A percentile compares a stretch with the other conserved stretches of the same genome.
phyloP scores from a whole-genome alignment of 148 eudicot genomes.

The Salicornia ramosissima region DNA sequence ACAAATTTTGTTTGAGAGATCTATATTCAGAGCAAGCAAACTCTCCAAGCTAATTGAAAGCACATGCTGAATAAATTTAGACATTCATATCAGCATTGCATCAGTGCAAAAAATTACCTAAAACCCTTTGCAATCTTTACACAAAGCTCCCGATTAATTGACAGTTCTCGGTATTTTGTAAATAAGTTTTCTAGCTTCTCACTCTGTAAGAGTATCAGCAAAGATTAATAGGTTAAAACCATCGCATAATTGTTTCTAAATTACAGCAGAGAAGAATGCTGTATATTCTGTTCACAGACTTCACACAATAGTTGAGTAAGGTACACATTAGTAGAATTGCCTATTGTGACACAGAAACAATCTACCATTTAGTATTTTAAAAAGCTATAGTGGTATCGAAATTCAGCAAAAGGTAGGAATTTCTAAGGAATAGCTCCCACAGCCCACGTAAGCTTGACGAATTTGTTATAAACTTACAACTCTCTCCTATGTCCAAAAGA shows the following conservation, averaged over 20 bases:
- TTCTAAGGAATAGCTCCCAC: too few species aligned
- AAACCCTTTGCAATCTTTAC: slow-evolving; percentile 46
- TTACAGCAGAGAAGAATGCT: not conserved
- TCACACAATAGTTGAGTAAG: not conserved
- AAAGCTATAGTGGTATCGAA: not conserved
- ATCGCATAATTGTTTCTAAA: not conserved
- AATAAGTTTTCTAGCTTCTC: slow-evolving; percentile 51
- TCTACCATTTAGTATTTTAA: too few species aligned
- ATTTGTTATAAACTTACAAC: too few species aligned
- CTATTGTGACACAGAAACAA: too few species aligned
- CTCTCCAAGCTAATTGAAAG: not conserved
- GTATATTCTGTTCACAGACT: not conserved
- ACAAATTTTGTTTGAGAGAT: slow-evolving; percentile 7
- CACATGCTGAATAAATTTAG: not conserved
- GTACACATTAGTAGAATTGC: not conserved
- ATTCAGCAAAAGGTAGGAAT: not conserved
- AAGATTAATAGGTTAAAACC: not conserved
- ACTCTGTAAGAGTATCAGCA: slow-evolving; percentile 31
- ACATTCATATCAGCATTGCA: not conserved
- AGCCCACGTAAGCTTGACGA: too few species aligned
- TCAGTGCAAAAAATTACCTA: slow-evolving; percentile 37
- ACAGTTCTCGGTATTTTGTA: slow-evolving; percentile 34
- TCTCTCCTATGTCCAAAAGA: too few species aligned
- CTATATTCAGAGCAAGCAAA: slow-evolving; percentile 4
- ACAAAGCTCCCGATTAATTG: slow-evolving; percentile 42